Conservation (phyloP, 2,329 filamentous ascomycete species). For the Ophioceras dolichostomum region DNA sequence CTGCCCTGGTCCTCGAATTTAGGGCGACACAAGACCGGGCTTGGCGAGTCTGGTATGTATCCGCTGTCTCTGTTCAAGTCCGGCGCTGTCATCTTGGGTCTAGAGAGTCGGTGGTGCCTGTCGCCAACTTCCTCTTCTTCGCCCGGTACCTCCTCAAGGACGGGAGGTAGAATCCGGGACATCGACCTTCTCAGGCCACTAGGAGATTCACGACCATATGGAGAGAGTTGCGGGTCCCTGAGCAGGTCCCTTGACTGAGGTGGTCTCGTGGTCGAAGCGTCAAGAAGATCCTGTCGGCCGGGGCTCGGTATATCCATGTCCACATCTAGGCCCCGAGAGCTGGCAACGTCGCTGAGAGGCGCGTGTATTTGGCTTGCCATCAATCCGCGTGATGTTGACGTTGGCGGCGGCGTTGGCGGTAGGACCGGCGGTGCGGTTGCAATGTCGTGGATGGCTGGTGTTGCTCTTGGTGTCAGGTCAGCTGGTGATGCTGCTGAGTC, state of each 20-base stretch:
- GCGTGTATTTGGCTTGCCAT: too few relatives aligned
- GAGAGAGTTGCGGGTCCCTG: too few relatives aligned
- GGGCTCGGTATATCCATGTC: too few relatives aligned
- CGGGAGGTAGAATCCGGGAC: slow-evolving; percentile 33
- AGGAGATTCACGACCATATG: too few relatives aligned
- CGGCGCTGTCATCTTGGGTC: slow-evolving; percentile 11
- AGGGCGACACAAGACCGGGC: slow-evolving; percentile 20
- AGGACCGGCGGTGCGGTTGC: background rate
- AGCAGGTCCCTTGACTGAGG: too few relatives aligned
- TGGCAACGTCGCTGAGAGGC: too few relatives aligned
- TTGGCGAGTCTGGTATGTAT: slow-evolving; percentile 31
- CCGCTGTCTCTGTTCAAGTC: slow-evolving; percentile 37
- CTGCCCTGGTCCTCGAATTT: slow-evolving; percentile 15
- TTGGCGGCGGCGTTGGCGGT: background rate
- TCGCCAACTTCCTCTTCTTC: slow-evolving; percentile 32
- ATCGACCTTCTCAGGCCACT: slow-evolving; percentile 6
- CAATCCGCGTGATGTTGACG: too few relatives aligned
- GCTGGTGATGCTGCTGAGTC: background rate
- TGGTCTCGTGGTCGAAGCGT: too few relatives aligned
- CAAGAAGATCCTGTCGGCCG: too few relatives aligned
- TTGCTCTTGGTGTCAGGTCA: slow-evolving; percentile 4
- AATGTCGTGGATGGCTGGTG: too few relatives aligned
- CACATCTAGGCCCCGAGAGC: too few relatives aligned
- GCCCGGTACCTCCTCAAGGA: slow-evolving; percentile 41
- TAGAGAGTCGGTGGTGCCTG: too few relatives aligned